phyloP scores from a whole-genome alignment of 179 eudicot genomes.

The Beta lomatogona region DNA sequence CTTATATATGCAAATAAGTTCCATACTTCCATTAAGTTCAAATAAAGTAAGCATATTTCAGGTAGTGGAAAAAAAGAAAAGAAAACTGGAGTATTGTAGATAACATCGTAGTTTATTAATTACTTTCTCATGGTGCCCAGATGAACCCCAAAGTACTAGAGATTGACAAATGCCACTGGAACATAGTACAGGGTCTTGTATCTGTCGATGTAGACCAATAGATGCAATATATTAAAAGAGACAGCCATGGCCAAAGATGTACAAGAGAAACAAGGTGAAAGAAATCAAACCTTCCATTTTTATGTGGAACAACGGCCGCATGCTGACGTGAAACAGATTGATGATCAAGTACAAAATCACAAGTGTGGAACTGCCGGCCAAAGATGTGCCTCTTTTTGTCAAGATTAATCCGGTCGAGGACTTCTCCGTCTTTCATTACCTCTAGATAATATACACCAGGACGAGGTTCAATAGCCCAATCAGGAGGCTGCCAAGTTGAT shows the following conservation, averaged over 20 bases:
- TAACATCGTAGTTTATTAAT: background rate
- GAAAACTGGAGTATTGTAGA: too few relatives aligned
- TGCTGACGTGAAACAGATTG: slow-evolving; percentile 98
- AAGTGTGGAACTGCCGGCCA: slow-evolving; percentile 86
- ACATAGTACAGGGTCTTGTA: background rate
- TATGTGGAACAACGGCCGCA: slow-evolving; percentile 96
- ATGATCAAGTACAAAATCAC: slow-evolving; percentile 96
- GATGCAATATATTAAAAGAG: background rate
- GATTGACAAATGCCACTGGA: background rate
- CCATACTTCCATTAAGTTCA: too few relatives aligned
- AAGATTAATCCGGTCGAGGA: slow-evolving; percentile 63
- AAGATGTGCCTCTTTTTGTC: slow-evolving; percentile 79
- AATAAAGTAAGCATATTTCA: too few relatives aligned
- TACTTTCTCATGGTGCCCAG: background rate
- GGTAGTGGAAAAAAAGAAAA: too few relatives aligned
- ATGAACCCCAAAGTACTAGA: background rate
- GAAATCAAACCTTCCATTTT: slow-evolving; percentile 74
- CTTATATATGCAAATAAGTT: too few relatives aligned
- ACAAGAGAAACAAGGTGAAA: background rate
- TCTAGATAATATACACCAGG: slow-evolving; percentile 87
- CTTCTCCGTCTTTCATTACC: slow-evolving; percentile 83
- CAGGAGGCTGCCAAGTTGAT: slow-evolving; percentile 97
- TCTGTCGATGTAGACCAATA: background rate
- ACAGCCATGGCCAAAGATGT: background rate
- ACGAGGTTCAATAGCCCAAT: slow-evolving; percentile 97